Conservation (phyloP, 2,329 filamentous ascomycete genomes). For the Coniella lustricola region DNA sequence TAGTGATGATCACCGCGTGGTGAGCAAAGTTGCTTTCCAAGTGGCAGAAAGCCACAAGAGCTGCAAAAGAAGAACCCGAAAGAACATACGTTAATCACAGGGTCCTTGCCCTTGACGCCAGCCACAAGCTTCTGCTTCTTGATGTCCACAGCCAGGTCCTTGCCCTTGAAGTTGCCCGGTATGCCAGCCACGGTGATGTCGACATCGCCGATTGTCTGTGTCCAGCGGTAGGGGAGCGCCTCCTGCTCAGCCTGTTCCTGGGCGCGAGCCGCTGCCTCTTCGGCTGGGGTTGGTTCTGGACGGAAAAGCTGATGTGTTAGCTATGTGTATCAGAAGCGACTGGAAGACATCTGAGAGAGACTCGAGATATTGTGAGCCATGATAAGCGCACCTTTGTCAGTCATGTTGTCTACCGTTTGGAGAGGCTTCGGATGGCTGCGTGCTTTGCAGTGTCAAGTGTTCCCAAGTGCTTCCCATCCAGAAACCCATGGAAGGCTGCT, state of each 20-base stretch:
- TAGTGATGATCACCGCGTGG: slow-evolving; percentile 29
- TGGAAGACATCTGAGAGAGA: background rate
- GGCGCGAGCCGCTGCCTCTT: slow-evolving; percentile 52
- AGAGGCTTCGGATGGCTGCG: background rate
- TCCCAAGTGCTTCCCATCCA: too few relatives aligned
- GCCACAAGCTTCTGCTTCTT: slow-evolving; percentile 72
- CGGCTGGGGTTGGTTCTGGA: slow-evolving; percentile 48
- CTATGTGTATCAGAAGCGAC: too few relatives aligned
- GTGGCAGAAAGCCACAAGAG: too few relatives aligned
- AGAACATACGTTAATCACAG: slow-evolving; percentile 65
- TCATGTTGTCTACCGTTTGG: slow-evolving; percentile 26
- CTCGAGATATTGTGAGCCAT: too few relatives aligned
- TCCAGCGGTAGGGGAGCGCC: slow-evolving; percentile 94
- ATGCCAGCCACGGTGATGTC: slow-evolving; percentile 67
- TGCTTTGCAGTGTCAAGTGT: too few relatives aligned
- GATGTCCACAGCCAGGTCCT: slow-evolving; percentile 76
- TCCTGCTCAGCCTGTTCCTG: slow-evolving; percentile 84
- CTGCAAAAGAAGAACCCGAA: background rate
- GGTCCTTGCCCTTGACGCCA: slow-evolving; percentile 79
- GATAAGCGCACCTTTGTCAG: slow-evolving; percentile 31
- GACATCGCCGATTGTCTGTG: slow-evolving; percentile 82
- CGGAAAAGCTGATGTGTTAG: slow-evolving; percentile 17
- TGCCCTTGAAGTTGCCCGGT: slow-evolving; percentile 74
- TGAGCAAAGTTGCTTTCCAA: too few relatives aligned
- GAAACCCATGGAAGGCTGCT: slow-evolving; percentile 12